A percentile compares a stretch with the other conserved stretches of the same genome.
Conservation (phyloP, 352 stramenopile genomes). For the Globisporangium carolinianum region DNA sequence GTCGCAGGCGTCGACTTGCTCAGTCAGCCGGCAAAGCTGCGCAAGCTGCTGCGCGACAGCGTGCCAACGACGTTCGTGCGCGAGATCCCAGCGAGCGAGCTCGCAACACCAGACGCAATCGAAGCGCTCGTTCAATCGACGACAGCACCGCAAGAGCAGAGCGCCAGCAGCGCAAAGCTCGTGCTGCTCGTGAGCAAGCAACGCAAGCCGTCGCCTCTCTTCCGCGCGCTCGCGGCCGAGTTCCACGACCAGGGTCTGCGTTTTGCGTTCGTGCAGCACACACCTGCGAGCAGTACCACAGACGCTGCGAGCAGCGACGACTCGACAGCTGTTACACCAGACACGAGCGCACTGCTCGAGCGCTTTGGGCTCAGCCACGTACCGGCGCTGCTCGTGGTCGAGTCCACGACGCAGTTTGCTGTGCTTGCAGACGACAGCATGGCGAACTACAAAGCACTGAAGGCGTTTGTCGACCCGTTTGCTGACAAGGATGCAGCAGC, state of each 20-base stretch:
- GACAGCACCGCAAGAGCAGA: background rate
- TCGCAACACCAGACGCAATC: constrained; percentile 16
- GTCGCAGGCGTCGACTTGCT: constrained; percentile 25
- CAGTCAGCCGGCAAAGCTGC: constrained; percentile 42
- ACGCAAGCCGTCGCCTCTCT: constrained; percentile 46
- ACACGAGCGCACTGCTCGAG: constrained; percentile 22
- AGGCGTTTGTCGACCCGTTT: constrained; percentile 48
- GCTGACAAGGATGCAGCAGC: constrained; percentile 10
- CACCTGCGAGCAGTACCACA: constrained; percentile 1
- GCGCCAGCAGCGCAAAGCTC: constrained; percentile 15
- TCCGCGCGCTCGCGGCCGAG: constrained; percentile 50
- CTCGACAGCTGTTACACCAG: constrained; percentile 8
- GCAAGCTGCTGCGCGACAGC: constrained; percentile 53
- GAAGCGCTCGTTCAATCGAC: constrained; percentile 15
- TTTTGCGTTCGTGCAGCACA: constrained; percentile 48
- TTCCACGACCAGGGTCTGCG: constrained; percentile 34
- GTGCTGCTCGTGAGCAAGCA: constrained; percentile 65
- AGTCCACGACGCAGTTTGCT: constrained; percentile 24
- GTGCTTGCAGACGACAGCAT: constrained; percentile 32
- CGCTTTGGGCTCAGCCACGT: constrained; percentile 29
- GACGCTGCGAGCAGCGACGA: background rate
- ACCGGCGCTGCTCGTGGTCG: constrained; percentile 40
- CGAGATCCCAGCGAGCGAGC: constrained; percentile 14
- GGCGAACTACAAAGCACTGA: constrained; percentile 49
- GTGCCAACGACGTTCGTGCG: constrained; percentile 47